Conservation (phyloP, 2,329 filamentous ascomycete species). For the Hymenoscyphus repandus region DNA sequence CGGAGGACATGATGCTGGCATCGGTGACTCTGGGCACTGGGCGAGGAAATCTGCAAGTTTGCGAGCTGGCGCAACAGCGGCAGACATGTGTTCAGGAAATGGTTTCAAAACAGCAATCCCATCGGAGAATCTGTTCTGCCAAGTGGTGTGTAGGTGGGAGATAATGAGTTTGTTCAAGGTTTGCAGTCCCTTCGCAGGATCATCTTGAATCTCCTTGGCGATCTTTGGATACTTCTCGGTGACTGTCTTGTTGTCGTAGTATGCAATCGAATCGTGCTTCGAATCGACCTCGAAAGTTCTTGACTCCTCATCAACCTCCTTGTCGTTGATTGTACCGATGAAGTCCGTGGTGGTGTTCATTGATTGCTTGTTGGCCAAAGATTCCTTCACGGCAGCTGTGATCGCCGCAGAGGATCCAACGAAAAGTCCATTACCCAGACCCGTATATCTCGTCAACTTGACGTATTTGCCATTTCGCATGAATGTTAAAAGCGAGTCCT, state of each 20-base stretch:
- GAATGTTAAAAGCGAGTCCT: constrained; percentile 66
- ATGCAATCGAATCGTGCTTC: constrained; percentile 64
- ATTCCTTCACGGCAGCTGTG: constrained; percentile 54
- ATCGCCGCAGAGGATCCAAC: constrained; percentile 63
- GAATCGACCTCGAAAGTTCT: constrained; percentile 59
- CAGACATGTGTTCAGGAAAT: constrained; percentile 66
- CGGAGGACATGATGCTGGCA: constrained; percentile 76
- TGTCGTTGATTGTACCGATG: constrained; percentile 49
- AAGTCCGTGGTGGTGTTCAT: constrained; percentile 56
- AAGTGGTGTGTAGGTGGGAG: constrained; percentile 77
- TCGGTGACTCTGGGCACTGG: constrained; percentile 67
- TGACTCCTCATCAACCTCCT: constrained; percentile 32
- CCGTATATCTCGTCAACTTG: constrained; percentile 67
- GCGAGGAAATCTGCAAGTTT: constrained; percentile 71
- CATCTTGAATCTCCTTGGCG: constrained; percentile 52
- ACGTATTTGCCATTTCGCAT: constrained; percentile 74
- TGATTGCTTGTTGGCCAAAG: constrained; percentile 47
- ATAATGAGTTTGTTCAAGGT: constrained; percentile 73
- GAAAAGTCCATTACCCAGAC: constrained; percentile 66
- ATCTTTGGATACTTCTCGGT: constrained; percentile 62
- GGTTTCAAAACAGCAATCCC: constrained; percentile 83
- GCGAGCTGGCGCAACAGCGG: constrained; percentile 63
- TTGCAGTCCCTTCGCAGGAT: constrained; percentile 55
- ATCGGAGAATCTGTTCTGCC: constrained; percentile 71
- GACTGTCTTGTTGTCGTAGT: constrained; percentile 64